phyloP scores from a whole-genome alignment of 441 rosid genomes.

The Aquilaria agallochum region DNA sequence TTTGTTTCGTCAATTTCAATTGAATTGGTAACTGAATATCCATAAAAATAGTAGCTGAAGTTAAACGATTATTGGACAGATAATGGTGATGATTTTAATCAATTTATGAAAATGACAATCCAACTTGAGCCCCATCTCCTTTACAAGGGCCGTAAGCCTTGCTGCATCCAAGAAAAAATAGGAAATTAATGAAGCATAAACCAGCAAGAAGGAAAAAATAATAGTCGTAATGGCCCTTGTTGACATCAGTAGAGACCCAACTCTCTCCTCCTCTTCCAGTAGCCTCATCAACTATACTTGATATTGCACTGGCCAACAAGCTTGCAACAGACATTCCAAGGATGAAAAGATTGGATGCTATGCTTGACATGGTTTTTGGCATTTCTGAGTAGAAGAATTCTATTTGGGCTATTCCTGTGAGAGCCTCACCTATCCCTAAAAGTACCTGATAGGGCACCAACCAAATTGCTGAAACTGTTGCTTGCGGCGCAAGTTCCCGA shows the following conservation, averaged over 20 bases:
- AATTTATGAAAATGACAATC: no score
- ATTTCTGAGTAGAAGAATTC: slow-evolving; percentile 58
- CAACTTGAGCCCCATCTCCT: background rate
- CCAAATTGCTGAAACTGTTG: slow-evolving; percentile 49
- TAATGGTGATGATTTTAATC: no score
- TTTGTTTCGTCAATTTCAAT: no score
- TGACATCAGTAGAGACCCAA: slow-evolving; percentile 37
- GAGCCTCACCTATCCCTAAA: slow-evolving; percentile 41
- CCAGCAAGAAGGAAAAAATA: slow-evolving; percentile 35
- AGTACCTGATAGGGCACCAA: slow-evolving; percentile 31
- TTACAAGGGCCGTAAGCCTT: slow-evolving; percentile 35
- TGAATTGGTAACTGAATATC: no score
- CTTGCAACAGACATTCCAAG: slow-evolving; percentile 24
- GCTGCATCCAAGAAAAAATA: slow-evolving; percentile 31
- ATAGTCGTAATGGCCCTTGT: slow-evolving; percentile 43
- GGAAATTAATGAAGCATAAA: slow-evolving; percentile 29
- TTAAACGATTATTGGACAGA: no score
- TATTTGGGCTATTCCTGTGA: slow-evolving; percentile 36
- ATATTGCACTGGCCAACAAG: slow-evolving; percentile 31
- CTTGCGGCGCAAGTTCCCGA: slow-evolving; percentile 23
- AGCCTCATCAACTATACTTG: slow-evolving; percentile 25
- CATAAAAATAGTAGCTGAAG: no score
- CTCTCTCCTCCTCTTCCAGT: slow-evolving; percentile 25
- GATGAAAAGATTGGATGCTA: slow-evolving; percentile 33
- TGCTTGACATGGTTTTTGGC: slow-evolving; percentile 55